Percentiles rank a stretch among this genome's conserved stretches.
Conservation (phyloP, 352 stramenopile genomes). For the Pythium brachiatum region DNA sequence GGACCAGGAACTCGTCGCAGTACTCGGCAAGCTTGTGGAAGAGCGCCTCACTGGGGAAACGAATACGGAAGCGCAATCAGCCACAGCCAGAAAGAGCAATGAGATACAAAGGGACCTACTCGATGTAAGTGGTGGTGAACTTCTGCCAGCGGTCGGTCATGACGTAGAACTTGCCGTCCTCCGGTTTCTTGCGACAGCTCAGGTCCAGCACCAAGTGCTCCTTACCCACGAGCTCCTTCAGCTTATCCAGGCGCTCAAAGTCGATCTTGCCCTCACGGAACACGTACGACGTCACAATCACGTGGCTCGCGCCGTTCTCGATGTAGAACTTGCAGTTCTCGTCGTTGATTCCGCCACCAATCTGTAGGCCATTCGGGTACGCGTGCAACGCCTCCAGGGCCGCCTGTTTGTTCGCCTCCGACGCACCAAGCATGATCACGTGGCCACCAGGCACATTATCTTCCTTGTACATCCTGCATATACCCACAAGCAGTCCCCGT, state of each 20-base stretch:
- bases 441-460: conserved; percentile 93
- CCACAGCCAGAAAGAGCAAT: neutral
- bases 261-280: conserved; percentile 94
- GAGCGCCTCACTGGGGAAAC: conserved; percentile 55
- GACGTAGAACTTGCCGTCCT: conserved; percentile 91
- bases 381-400: conserved; percentile 80
- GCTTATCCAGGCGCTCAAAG: conserved; percentile 61
- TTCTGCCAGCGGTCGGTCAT: conserved; percentile 97
- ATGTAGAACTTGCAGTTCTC: conserved; percentile 94
- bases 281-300: conserved; percentile 98
- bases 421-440: conserved; percentile 97
- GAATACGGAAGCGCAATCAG: neutral
- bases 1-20: conserved; percentile 97
- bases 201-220: conserved; percentile 93
- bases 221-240: conserved; percentile 73
- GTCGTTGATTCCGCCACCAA: conserved; percentile 93
- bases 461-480: conserved; percentile 86
- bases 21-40: conserved; percentile 89
- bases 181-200: conserved; percentile 90
- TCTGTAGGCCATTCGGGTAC: conserved; percentile 93
- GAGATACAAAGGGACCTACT: conserved; percentile 34
- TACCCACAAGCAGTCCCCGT: neutral
- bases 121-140: conserved; percentile 93
- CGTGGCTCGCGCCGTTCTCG: conserved; percentile 94
- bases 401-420: conserved; percentile 89